Conservation (phyloP, 495 filamentous ascomycete species). For the Aspergillus ellipticus region DNA sequence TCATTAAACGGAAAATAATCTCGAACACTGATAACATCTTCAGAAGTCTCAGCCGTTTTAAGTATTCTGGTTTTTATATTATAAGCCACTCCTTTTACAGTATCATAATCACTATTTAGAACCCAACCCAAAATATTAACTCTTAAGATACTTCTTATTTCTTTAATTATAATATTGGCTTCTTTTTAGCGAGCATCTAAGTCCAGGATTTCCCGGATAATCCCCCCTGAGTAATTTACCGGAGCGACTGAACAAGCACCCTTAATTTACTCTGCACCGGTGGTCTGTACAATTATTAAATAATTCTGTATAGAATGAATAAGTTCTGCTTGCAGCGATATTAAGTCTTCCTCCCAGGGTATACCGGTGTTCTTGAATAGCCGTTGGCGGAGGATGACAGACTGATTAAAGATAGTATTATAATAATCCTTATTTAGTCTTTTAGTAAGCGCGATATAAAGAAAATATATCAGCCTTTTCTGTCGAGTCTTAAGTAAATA, state of each 20-base stretch:
- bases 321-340: constrained; percentile 21
- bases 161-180: constrained; percentile 23
- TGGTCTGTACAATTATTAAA: not conserved
- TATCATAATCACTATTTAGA: too few relatives aligned
- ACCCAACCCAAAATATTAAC: too few relatives aligned
- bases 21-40: too few relatives aligned
- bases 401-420: constrained; percentile 22
- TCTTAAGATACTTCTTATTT: too few relatives aligned
- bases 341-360: constrained; percentile 30
- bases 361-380: constrained; percentile 19
- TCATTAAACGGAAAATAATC: too few relatives aligned
- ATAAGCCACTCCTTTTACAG: too few relatives aligned
- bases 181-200: constrained; percentile 21
- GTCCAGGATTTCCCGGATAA: constrained; percentile 16
- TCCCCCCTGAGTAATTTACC: constrained; percentile 13
- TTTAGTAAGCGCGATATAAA: constrained; percentile 21
- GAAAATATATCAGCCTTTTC: constrained; percentile 22
- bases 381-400: constrained; percentile 21
- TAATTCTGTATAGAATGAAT: constrained; percentile 18
- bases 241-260: constrained; percentile 5
- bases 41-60: too few relatives aligned
- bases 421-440: constrained; percentile 24
- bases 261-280: not conserved
- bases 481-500: constrained; percentile 11
- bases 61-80: too few relatives aligned